Base-by-base conservation (phyloP, 495 filamentous ascomycete genomes). In the Parachaetomium inaequale region DNA sequence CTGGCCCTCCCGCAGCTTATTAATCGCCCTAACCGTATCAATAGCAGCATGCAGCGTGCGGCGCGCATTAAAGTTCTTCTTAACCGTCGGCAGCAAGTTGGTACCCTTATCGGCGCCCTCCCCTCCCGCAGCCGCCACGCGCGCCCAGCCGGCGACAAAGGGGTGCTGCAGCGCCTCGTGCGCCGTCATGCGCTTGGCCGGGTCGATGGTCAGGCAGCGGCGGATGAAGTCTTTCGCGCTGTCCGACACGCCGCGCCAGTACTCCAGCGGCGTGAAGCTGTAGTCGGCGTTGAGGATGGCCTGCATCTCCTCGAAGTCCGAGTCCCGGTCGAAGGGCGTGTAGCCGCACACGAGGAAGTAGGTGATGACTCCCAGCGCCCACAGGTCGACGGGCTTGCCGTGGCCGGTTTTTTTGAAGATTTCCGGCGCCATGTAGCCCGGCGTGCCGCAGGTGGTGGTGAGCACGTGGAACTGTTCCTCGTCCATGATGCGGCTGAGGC, bases 31-130 rank as follows among this genome's bases (percentile, higher is more conserved):
- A 49, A 98, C 92, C 0, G 95, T 97, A 74, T 98, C 94, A 73
- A 98, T 98, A 29, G 94, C 94, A 14, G 93, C 92, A 75, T 98
- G 94, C 55, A 98, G 81, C 10, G 93, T 98, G 60, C 92, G 82
- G 31, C 93, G 82, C 8, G 94, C 94, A 67, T 98, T 98, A 81
- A 98, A 98, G 77, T 98, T 98, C 86, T 97, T 97, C 84, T 95
- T 95, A 64, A 98, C 90, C 3, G 87, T 89, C 1, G 94, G 94
- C 62, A 98, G 79, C 56, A 98, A 79, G 77, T 98, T 94, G 52
- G 84, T 79, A 74, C 96, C 94, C 65, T 92, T 92, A 45, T 92
- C 68, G 25, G 46, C 61, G 4, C 62, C 69, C 7, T 19, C 57
- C 68, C 94, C 92, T 72, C 71, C 74, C 14, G 75, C 74, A 21